Percentiles rank a stretch among this genome's conserved stretches.
Conservation (phyloP, 805 yeast species). For the Phaffomyces thermotolerans region DNA sequence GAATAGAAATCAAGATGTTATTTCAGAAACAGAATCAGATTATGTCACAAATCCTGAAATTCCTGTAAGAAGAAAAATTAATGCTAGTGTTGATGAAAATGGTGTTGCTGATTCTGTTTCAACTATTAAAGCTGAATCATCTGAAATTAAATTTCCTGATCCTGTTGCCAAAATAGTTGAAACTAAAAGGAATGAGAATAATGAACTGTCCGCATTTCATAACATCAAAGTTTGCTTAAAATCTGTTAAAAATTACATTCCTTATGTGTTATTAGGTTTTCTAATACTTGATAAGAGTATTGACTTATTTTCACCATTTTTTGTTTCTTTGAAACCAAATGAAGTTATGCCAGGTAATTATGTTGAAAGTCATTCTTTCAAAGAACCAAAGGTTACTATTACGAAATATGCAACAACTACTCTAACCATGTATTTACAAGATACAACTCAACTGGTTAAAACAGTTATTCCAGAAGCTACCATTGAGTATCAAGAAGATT, state of each 20-base stretch:
- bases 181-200: background rate
- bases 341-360: too few species aligned
- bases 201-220: background rate
- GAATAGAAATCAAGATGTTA: conserved; percentile 6
- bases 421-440: conserved; percentile 10
- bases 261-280: conserved; percentile 12
- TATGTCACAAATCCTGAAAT: background rate
- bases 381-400: conserved; percentile 3
- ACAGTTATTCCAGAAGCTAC: conserved; percentile 6
- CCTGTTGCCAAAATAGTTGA: background rate
- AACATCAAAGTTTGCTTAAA: background rate
- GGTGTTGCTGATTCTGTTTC: conserved; percentile 4
- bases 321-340: background rate
- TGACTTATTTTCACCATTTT: conserved; percentile 10
- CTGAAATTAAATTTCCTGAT: conserved; percentile 9
- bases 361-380: too few species aligned
- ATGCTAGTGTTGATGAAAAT: background rate
- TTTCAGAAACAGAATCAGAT: conserved; percentile 18
- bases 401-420: conserved; percentile 14
- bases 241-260: conserved; percentile 6
- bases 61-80: background rate
- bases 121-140: conserved; percentile 9
- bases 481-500: background rate
- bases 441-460: conserved; percentile 8
- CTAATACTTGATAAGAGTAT: conserved; percentile 16